phyloP scores from a whole-genome alignment of 441 rosid genomes.

The Gossypium laxum region DNA sequence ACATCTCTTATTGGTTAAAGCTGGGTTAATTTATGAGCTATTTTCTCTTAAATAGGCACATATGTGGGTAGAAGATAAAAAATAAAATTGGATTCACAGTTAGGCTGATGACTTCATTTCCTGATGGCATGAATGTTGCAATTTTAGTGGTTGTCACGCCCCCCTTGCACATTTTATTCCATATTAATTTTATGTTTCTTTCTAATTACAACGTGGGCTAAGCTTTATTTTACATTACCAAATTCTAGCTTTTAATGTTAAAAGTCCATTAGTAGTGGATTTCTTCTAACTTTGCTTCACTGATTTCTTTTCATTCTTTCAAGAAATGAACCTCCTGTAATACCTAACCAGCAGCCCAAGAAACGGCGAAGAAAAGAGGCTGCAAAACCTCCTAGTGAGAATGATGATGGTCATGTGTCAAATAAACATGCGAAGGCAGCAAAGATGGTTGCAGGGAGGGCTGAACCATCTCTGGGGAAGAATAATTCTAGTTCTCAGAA shows the following conservation, averaged over 20 bases:
- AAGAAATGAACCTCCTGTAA: conserved; percentile 44
- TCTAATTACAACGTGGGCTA: background rate
- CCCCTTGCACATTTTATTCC: background rate
- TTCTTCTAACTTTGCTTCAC: conserved; percentile 5
- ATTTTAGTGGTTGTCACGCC: background rate
- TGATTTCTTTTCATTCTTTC: conserved; percentile 17
- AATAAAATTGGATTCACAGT: background rate
- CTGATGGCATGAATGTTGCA: background rate
- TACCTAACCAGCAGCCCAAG: conserved; percentile 60
- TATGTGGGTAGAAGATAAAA: background rate
- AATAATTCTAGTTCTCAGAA: conserved; percentile 28
- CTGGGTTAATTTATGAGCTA: conserved; percentile 4
- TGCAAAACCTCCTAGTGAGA: conserved; percentile 38
- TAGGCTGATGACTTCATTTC: background rate
- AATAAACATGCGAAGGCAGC: conserved; percentile 48
- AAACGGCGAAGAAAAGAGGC: conserved; percentile 76
- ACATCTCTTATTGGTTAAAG: background rate
- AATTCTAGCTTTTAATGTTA: background rate
- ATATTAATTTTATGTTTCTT: conserved; percentile 5
- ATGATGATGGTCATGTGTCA: conserved; percentile 34
- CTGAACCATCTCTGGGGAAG: conserved; percentile 27
- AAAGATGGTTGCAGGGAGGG: conserved; percentile 34
- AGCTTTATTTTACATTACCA: background rate
- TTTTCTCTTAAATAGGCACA: background rate
- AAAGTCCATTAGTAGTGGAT: background rate